Conservation (phyloP, 108 stramenopile genomes). For the Bacterosira constricta region DNA sequence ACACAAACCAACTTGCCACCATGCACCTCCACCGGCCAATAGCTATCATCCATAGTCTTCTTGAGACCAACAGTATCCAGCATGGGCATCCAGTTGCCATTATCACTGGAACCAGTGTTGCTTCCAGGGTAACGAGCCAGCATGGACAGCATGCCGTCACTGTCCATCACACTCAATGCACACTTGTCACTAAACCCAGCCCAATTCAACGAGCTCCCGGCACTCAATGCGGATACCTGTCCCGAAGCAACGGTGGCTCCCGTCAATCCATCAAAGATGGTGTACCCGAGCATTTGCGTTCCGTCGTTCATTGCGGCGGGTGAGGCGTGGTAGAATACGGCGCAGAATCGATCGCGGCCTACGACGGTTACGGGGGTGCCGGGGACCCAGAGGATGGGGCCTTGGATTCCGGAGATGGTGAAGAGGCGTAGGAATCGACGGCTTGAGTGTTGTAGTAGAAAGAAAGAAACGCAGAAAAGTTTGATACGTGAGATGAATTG, state of each 20-base stretch:
- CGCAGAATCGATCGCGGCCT: slow-evolving; percentile 70
- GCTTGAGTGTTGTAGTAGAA: slow-evolving; percentile 27
- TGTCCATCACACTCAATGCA: slow-evolving; percentile 75
- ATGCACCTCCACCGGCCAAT: slow-evolving; percentile 79
- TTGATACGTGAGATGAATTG: neutral
- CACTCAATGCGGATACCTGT: slow-evolving; percentile 63
- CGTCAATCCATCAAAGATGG: slow-evolving; percentile 65
- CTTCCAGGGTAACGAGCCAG: slow-evolving; percentile 39
- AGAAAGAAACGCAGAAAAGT: neutral
- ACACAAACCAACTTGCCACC: slow-evolving; percentile 82
- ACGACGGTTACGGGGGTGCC: slow-evolving; percentile 83
- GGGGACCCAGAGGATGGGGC: slow-evolving; percentile 70
- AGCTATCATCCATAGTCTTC: slow-evolving; percentile 72
- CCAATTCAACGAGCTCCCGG: slow-evolving; percentile 72
- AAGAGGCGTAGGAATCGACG: slow-evolving; percentile 81
- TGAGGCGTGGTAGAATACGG: slow-evolving; percentile 73
- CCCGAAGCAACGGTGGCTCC: slow-evolving; percentile 58
- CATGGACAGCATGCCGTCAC: slow-evolving; percentile 85
- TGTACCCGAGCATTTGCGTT: slow-evolving; percentile 79
- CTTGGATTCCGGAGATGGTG: slow-evolving; percentile 74
- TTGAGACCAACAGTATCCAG: slow-evolving; percentile 82
- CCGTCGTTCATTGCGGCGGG: slow-evolving; percentile 64
- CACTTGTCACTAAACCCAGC: slow-evolving; percentile 77
- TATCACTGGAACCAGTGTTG: neutral
- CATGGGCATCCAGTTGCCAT: slow-evolving; percentile 74